A percentile compares a stretch with the other conserved stretches of the same genome.
Evolutionary conservation across 2,329 filamentous ascomycete species (phyloP).

Genomic region (Xylaria sp.): DNA sequence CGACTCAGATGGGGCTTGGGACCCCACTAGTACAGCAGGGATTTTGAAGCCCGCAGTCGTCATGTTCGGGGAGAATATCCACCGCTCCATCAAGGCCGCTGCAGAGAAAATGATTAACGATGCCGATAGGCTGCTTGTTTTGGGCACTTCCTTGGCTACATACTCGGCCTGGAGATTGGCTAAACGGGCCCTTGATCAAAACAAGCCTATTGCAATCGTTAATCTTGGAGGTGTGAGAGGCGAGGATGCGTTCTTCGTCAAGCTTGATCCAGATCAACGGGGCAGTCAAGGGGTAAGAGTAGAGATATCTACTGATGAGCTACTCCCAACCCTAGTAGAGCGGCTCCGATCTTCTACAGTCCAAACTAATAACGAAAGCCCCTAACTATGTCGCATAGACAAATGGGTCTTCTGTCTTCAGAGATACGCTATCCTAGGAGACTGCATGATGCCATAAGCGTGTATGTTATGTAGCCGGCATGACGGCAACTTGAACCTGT

Average conservation of each 20-base stretch:
- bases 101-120: conserved; percentile 84
- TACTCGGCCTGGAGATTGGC: conserved; percentile 94
- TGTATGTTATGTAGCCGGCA: conserved; percentile 34
- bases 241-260: conserved; percentile 76
- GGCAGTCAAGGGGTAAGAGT: conserved; percentile 66
- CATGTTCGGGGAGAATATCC: conserved; percentile 96
- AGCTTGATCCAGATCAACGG: conserved; percentile 61
- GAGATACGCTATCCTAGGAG: conserved; percentile 67
- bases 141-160: conserved; percentile 92
- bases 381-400: conserved; percentile 41
- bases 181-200: conserved; percentile 81
- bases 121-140: conserved; percentile 77
- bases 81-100: conserved; percentile 71
- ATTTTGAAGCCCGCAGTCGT: conserved; percentile 92
- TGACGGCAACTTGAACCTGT: conserved; percentile 18
- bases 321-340: conserved; percentile 67
- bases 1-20: conserved; percentile 85
- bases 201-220: conserved; percentile 86
- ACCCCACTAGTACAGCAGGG: conserved; percentile 71
- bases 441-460: background rate
- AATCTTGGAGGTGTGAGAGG: conserved; percentile 88
- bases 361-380: conserved; percentile 29
- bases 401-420: conserved; percentile 58
- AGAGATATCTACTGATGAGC: conserved; percentile 66
- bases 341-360: conserved; percentile 53